Evolutionary conservation across 805 yeast genomes (phyloP), one percentile per base, ranked within the genome.

Genomic region (Myxozyma melibiosi): DNA sequence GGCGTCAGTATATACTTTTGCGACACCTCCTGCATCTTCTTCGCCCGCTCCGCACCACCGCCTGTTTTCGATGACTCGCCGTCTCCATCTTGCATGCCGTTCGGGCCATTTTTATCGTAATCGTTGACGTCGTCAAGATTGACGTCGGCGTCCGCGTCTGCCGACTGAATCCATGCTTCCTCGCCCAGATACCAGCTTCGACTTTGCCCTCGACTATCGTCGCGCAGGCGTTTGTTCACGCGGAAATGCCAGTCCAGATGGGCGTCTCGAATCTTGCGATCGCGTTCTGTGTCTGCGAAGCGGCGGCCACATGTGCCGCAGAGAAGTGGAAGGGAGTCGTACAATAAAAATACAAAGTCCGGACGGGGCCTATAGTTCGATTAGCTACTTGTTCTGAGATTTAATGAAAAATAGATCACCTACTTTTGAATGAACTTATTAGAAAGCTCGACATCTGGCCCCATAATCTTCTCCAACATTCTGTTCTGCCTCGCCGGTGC

Each of bases 221-320:
- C 80, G 43, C 82, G 81, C 46, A 88, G 76, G 66, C 86, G 84
- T 69, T 88, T 89, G 71, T 90, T 92, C 42, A 89, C 86, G 66
- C 98, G 81, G 76, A 90, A 90, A 75, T 92, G 98, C 97, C 97
- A 92, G 71, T 92, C 99, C 63, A 90, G 74, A 72, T 94, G 99
- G 16, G 81, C 77, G 50, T 84, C 81, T 57, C 80, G 80, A 46
- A 73, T 72, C 4, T 72, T 71, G 37, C 72, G 73, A 14, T 90
- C 95, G 46, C 77, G 80, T 1, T 72, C 74, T 34, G 84, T 81
- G 51, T 80, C 79, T 2, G 82, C 77, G 69, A 90, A 94, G 62
- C 99, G 74, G 70, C 88, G 88, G 24, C 97, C 95, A 74, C 99
- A 94, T 18, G 85, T 84, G 14, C 88, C 81, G 75, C 99, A 94